Evolutionary conservation across 202 grass and related monocot species (phyloP), one percentile per base, ranked within the genome.

Genomic region (Panicum hallii): DNA sequence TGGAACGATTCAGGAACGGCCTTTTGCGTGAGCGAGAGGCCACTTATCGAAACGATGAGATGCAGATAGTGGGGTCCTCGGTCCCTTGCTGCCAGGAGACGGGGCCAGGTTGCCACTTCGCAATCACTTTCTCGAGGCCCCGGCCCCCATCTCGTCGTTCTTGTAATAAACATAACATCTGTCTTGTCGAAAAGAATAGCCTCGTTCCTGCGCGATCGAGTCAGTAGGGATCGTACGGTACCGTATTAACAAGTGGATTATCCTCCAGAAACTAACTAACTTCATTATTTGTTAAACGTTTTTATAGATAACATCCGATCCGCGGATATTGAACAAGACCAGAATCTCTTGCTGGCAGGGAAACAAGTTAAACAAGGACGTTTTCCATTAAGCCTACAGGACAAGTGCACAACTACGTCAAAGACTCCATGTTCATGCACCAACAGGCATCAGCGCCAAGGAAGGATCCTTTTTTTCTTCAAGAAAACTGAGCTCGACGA

Each of bases 61-160:
- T 22, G 83, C 71, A 78, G 72, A 89, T 89, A 85, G 13, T 53
- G 20, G 50, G 61, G 20, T 32, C 26, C 26, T 26, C 32, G 32
- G 32, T 32, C 28, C 70, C 49, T 43, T 65, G 70, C 41, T 34
- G 48, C 48, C 5, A 26, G 45, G 17, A 16, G 60, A 46, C 65
- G 83, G 36, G 46, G 88, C 17, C 83, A 78, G 66, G 83, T 6
- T 82, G 83, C 78, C 83, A 66, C 88, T 22, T 89, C 57, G 78
- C 88, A 82, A 65, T 85, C 79, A 50, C 71, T 43, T 38, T 58
- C 20, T 62, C 69, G 6, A 72, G 36, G 36, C 19, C 36, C 40
- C 12, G 64, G 64, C 5, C 23, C 67, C 23, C 46, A 46, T 40
- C 20, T 38, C 36, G 36, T 38, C 36, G 36, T 38, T 38, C 36